These are phyloP conservation scores for Ceratobasidium sp. DNA, from an alignment of 1,284 basidiomycete species.

Conservation along the genomic window DNA sequence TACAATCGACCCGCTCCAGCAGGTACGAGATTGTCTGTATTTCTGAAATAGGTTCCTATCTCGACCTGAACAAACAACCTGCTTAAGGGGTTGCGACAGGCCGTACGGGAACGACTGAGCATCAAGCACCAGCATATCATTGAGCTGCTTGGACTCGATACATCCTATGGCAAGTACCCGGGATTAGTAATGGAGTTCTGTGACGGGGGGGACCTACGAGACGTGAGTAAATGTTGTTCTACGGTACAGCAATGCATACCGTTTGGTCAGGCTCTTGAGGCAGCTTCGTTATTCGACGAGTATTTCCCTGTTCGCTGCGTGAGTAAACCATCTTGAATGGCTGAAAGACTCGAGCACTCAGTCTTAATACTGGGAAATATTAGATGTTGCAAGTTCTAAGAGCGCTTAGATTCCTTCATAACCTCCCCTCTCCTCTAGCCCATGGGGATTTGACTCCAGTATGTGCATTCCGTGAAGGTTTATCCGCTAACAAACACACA, in stretches of 20 bases:
- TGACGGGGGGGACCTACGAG: background rate
- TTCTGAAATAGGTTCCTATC: background rate
- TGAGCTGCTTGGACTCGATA: constrained; percentile 9
- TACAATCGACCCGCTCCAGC: background rate
- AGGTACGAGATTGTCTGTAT: background rate
- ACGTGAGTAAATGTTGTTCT: constrained; percentile 3
- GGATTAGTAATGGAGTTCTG: constrained; percentile 25
- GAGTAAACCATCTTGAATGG: background rate
- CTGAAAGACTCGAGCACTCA: background rate
- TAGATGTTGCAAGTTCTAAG: constrained; percentile 20
- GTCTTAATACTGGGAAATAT: background rate
- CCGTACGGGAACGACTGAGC: constrained; percentile 6
- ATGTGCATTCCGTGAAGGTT: background rate
- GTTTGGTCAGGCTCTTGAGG: background rate
- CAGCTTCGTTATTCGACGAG: background rate
- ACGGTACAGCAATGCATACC: too few relatives aligned
- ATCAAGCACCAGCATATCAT: constrained; percentile 10
- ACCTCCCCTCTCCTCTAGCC: constrained; percentile 7
- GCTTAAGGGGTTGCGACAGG: background rate
- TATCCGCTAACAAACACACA: background rate
- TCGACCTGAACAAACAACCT: background rate
- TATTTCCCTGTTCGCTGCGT: constrained; percentile 12
- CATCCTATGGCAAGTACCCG: constrained; percentile 15
- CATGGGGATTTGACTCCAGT: constrained; percentile 32
- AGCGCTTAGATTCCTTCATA: constrained; percentile 1